Conservation (phyloP, 331 rosid species). For the Quercus tomentella region DNA sequence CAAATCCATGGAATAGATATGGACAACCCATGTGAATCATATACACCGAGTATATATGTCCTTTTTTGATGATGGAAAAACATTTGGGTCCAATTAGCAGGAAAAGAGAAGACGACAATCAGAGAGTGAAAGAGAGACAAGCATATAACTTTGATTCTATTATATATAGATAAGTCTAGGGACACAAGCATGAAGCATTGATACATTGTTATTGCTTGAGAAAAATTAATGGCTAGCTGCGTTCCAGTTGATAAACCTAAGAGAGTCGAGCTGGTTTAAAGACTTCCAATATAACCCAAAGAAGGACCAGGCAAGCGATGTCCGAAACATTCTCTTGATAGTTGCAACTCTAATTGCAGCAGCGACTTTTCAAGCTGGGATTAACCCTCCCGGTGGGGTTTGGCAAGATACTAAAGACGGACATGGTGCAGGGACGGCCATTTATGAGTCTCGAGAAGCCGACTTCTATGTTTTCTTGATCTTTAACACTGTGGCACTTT, state of each 20-base stretch:
- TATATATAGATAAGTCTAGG: too few relatives aligned
- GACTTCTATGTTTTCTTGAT: slow-evolving; percentile 12
- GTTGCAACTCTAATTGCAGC: slow-evolving; percentile 25
- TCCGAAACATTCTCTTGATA: slow-evolving; percentile 7
- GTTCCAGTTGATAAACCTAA: neutral
- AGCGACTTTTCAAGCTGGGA: slow-evolving; percentile 25
- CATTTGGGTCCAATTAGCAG: too few relatives aligned
- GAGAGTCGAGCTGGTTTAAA: too few relatives aligned
- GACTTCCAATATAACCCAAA: too few relatives aligned
- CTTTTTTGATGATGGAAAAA: fast-evolving
- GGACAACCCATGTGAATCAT: too few relatives aligned
- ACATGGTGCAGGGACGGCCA: neutral
- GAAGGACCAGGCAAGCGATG: neutral
- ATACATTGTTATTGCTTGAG: neutral
- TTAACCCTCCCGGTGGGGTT: slow-evolving; percentile 25
- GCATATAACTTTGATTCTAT: too few relatives aligned
- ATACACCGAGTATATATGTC: too few relatives aligned
- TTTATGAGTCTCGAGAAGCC: neutral
- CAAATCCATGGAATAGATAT: too few relatives aligned
- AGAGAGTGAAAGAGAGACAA: too few relatives aligned
- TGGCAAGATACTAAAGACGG: slow-evolving; percentile 19
- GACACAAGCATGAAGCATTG: too few relatives aligned
- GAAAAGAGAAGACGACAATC: too few relatives aligned
- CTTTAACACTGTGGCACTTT: slow-evolving; percentile 22
- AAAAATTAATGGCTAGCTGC: neutral